These are phyloP conservation scores for Desmodesmus armatus DNA, from an alignment of 139 green algal genomes.

Conservation along the genomic window DNA sequence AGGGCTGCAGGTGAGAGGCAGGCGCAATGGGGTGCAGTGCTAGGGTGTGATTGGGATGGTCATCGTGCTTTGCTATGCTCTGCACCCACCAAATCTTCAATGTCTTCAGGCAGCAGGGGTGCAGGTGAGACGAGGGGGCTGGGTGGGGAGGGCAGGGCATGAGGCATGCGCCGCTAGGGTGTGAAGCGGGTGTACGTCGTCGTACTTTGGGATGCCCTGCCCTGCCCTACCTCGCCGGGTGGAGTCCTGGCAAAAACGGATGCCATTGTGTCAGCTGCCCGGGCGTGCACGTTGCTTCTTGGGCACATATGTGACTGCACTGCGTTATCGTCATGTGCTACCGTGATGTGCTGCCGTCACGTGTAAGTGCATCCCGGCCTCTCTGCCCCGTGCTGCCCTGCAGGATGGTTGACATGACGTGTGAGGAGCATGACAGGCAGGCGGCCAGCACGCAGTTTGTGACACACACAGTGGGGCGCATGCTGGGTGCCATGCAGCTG, in stretches of 20 bases:
- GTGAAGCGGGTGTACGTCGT: too few relatives aligned
- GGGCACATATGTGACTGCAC: background rate
- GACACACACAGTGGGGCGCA: conserved; percentile 90
- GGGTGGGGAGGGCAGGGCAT: too few relatives aligned
- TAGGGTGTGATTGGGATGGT: too few relatives aligned
- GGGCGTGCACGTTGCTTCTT: background rate
- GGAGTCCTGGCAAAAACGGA: too few relatives aligned
- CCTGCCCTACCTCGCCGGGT: conserved; percentile 51
- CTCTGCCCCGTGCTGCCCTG: conserved; percentile 61
- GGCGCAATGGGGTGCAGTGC: too few relatives aligned
- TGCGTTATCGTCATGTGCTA: background rate
- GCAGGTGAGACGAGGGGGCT: conserved; percentile 28
- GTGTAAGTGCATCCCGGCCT: background rate
- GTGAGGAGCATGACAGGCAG: conserved; percentile 96
- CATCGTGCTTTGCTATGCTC: background rate
- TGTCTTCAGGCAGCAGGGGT: conserved; percentile 39
- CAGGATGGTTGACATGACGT: conserved; percentile 98
- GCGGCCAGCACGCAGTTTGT: conserved; percentile 98
- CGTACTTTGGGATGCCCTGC: background rate
- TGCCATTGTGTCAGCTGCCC: too few relatives aligned
- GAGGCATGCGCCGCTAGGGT: too few relatives aligned
- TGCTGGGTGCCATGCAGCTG: conserved; percentile 63
- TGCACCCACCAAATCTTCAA: conserved; percentile 53
- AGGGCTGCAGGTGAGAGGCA: conserved; percentile 36
- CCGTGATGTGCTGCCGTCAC: background rate